Evolutionary conservation across 257 asterid species (phyloP).

Genomic region (Solanum habrochaites): DNA sequence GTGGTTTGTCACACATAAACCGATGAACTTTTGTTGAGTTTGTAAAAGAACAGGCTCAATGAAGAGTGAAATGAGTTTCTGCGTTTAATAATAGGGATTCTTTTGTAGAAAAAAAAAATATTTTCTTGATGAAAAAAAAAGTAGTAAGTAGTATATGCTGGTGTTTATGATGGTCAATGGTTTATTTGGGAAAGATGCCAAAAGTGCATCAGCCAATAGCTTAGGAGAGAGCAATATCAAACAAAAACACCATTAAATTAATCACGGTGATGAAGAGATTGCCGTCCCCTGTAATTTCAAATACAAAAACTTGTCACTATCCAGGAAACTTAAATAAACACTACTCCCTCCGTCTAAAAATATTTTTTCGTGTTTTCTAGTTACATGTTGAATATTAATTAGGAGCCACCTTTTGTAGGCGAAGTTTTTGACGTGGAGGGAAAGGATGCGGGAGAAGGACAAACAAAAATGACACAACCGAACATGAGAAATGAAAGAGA

Average conservation of each 20-base stretch:
- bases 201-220: neutral
- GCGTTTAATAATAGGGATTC: neutral
- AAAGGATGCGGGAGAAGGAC: too few species aligned
- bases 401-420: neutral
- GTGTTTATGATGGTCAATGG: slow-evolving; percentile 5
- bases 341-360: neutral
- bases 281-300: slow-evolving; percentile 53
- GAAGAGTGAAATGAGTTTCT: neutral
- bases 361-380: neutral
- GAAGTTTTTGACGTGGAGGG: too few species aligned
- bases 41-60: neutral
- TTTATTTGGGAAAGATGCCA: neutral
- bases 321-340: neutral
- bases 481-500: too few species aligned
- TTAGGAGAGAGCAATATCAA: neutral
- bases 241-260: neutral
- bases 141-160: too few species aligned
- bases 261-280: slow-evolving; percentile 5
- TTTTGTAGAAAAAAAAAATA: neutral
- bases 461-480: too few species aligned
- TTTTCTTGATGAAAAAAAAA: neutral
- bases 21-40: neutral
- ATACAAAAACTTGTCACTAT: slow-evolving; percentile 12
- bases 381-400: too few species aligned
- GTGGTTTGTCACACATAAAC: too few species aligned